Base-by-base conservation (phyloP, 2,329 filamentous ascomycete genomes). In the Ceratocystiopsis minuta region DNA sequence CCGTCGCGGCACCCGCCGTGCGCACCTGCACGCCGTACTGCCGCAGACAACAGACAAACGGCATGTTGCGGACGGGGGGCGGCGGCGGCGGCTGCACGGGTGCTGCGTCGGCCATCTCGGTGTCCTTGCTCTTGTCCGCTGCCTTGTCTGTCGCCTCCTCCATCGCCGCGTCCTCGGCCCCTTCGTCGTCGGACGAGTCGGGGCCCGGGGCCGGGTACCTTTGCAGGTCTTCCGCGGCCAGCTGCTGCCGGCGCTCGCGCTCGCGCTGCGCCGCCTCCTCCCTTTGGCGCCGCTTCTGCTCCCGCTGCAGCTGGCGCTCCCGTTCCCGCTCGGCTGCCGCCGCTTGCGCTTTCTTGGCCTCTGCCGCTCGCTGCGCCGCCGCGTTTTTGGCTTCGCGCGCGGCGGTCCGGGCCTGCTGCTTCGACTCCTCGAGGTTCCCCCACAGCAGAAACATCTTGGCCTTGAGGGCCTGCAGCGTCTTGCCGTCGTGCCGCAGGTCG, bases 401-500 rank as follows among this genome's bases (percentile, higher is more conserved):
- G 5, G 24, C 24, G 5, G 24, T 10, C 24, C 24, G 11, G 24
- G 52, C 51, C 53, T 79, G 82, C 38, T 62, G 56, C 54, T 81
- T 84, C 38, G 63, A 57, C 54, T 93, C 84, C 53, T 87, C 77
- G 1, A 95, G 64, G 46, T 94, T 73, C 2, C 88, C 88, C 87
- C 88, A 96, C 2, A 95, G 64, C 33, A 74, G 62, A 54, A 79
- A 88, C 43, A 95, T 64, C 50, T 71, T 77, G 50, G 92, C 73
- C 40, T 73, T 70, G 5, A 95, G 60, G 7, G 56, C 47, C 3
- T 51, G 54, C 1, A 90, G 60, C 1, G 60, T 52, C 0, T 56
- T 40, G 3, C 57, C 50, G 37, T 80, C 61, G n/a, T 57, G 54
- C 16, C 66, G 68, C 32, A 94, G 65, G 55, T 72, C 58, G 38